phyloP scores from a whole-genome alignment of 2,329 filamentous ascomycete species.

The Polytolypa hystricis region DNA sequence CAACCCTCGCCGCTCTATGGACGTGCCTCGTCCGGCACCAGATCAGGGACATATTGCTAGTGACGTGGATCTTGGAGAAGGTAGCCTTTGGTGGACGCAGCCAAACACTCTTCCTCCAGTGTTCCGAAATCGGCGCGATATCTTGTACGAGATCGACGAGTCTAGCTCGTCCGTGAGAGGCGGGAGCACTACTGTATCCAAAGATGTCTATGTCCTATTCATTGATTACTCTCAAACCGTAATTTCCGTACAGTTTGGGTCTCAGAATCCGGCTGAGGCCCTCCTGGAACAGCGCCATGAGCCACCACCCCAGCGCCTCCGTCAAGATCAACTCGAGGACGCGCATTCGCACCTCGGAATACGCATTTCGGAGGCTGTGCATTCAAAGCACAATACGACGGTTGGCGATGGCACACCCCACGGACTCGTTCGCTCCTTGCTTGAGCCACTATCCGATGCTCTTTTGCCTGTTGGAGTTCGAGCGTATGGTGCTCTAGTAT shows the following conservation, averaged over 20 bases:
- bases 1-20: slow-evolving; percentile 54
- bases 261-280: slow-evolving; percentile 60
- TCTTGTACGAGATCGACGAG: slow-evolving; percentile 74
- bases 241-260: slow-evolving; percentile 68
- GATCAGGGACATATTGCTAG: slow-evolving; percentile 78
- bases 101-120: slow-evolving; percentile 67
- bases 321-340: slow-evolving; percentile 86
- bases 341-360: slow-evolving; percentile 72
- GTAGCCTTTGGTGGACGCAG: slow-evolving; percentile 79
- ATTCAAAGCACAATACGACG: slow-evolving; percentile 62
- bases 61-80: slow-evolving; percentile 67
- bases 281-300: slow-evolving; percentile 79
- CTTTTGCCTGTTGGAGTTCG: slow-evolving; percentile 77
- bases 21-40: slow-evolving; percentile 60
- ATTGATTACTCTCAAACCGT: slow-evolving; percentile 94
- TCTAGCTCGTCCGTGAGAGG: slow-evolving; percentile 57
- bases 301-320: slow-evolving; percentile 63
- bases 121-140: slow-evolving; percentile 71
- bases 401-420: slow-evolving; percentile 78
- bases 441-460: slow-evolving; percentile 61
- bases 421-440: slow-evolving; percentile 64
- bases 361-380: slow-evolving; percentile 60
- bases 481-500: slow-evolving; percentile 83
- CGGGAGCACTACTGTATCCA: slow-evolving; percentile 60
- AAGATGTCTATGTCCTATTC: slow-evolving; percentile 78